These are phyloP conservation scores for Ogataea sp. DNA, from an alignment of 805 yeast genomes.

Conservation along the genomic window DNA sequence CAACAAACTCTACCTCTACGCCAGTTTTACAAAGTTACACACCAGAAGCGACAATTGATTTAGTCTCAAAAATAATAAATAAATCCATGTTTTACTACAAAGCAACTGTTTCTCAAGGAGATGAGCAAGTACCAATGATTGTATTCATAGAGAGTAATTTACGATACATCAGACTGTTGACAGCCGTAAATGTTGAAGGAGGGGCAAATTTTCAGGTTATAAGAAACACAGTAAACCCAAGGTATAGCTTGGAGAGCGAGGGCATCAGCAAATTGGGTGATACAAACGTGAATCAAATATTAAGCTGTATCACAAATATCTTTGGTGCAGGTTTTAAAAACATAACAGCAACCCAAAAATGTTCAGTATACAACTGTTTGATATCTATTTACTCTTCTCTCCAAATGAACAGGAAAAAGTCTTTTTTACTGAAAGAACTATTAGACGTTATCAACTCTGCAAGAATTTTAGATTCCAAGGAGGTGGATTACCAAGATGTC, in stretches of 20 bases:
- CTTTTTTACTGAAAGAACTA: slow-evolving; percentile 61
- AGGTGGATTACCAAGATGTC: slow-evolving; percentile 7
- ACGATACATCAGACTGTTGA: slow-evolving; percentile 55
- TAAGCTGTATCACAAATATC: slow-evolving; percentile 14
- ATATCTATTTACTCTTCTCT: slow-evolving; percentile 57
- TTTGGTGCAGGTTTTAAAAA: slow-evolving; percentile 35
- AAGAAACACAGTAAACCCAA: background rate
- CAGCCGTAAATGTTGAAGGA: slow-evolving; percentile 40
- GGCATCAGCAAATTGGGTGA: background rate
- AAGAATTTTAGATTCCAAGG: slow-evolving; percentile 5
- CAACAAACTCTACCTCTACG: slow-evolving; percentile 8
- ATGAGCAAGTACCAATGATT: slow-evolving; percentile 75
- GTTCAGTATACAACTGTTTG: slow-evolving; percentile 55
- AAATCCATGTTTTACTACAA: slow-evolving; percentile 37
- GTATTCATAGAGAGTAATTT: slow-evolving; percentile 68
- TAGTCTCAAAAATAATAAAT: slow-evolving; percentile 29
- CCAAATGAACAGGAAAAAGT: slow-evolving; percentile 57
- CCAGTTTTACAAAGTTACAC: slow-evolving; percentile 11
- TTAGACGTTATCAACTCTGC: slow-evolving; percentile 34
- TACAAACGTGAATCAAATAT: background rate
- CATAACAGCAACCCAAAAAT: slow-evolving; percentile 44
- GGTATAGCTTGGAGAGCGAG: background rate
- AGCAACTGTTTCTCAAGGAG: slow-evolving; percentile 45
- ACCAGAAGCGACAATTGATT: slow-evolving; percentile 21
- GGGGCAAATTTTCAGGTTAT: slow-evolving; percentile 32